Base-by-base conservation (phyloP, 169 alveolate genomes). In the Cryptosporidium ryanae region DNA sequence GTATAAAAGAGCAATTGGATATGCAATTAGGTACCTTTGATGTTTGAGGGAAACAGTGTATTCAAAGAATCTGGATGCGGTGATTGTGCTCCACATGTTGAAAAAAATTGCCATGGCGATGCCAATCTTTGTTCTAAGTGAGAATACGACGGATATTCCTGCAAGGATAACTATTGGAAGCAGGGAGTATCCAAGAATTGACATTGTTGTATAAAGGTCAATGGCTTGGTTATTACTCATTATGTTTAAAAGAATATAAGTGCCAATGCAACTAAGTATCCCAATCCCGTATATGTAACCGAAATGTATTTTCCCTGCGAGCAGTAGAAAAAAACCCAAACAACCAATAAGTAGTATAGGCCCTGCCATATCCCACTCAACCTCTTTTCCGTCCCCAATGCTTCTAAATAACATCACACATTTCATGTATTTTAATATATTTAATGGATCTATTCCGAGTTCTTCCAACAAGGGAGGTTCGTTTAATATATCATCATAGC, bases 221-320 rank as follows among this genome's bases (percentile, higher is more conserved):
- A 93, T 92, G 34, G 94, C 91, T 81, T 92, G 93, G 43, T 83
- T 82, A 44, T 84, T 89, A 43, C 93, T 82, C 96, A 93, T 93
- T 44, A 93, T 84, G 82, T 93, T 93, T 38, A 92, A 84, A 21
- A 93, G 83, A 29, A 91, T 82, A 82, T 92, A 93, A 8, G 93
- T 68, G 57, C 92, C 84, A 27, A 93, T 38, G 65, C 94, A 90
- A 44, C 96, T 94, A 31, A 90, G 82, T 61, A 93, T 84, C 18
- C 93, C 90, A 29, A 93, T 83, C 6, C 94, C 94, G 84, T 93
- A 93, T 31, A 93, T 90, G 61, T 91, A 91, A 61, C 96, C 94
- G 66, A 93, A 93, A 70, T 90, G 90, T 7, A 91, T 91, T 89
- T 93, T 92, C 57, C 92, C 92, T 63, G 92, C 93, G 34, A 92